phyloP scores from a whole-genome alignment of 1,284 basidiomycete genomes.

The Apiotrichum akiyoshidainum region DNA sequence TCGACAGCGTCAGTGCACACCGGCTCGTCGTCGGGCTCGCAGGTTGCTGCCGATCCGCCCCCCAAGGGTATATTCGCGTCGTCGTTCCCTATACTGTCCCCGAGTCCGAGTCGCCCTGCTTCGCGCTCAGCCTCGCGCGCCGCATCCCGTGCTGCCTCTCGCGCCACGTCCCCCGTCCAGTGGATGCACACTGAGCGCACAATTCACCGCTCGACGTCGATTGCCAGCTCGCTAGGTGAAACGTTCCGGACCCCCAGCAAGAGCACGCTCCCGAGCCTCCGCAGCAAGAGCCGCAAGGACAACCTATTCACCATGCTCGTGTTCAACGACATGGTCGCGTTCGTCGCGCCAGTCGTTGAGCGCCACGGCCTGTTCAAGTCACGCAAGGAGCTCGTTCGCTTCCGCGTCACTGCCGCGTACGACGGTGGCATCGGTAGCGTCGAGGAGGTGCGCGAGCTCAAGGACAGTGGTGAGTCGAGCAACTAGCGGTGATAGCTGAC shows the following conservation, averaged over 20 bases:
- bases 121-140: slow-evolving; percentile 3
- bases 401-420: slow-evolving; percentile 25
- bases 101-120: neutral
- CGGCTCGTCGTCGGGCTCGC: neutral
- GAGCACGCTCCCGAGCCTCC: neutral
- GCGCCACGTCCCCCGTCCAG: slow-evolving; percentile 3
- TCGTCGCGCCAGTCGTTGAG: slow-evolving; percentile 51
- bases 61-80: neutral
- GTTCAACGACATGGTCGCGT: slow-evolving; percentile 66
- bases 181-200: slow-evolving; percentile 1
- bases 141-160: neutral
- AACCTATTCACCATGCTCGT: slow-evolving; percentile 58
- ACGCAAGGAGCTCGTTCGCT: slow-evolving; percentile 25
- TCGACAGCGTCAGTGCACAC: neutral
- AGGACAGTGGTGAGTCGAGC: slow-evolving; percentile 31
- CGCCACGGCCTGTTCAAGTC: slow-evolving; percentile 25
- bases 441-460: slow-evolving; percentile 37
- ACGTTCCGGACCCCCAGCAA: slow-evolving; percentile 14
- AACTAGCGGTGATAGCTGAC: neutral
- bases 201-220: slow-evolving; percentile 12
- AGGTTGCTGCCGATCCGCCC: neutral
- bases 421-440: slow-evolving; percentile 45
- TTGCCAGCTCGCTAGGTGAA: slow-evolving; percentile 20
- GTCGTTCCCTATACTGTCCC: slow-evolving; percentile 12
- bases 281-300: slow-evolving; percentile 17